A percentile compares a stretch with the other conserved stretches of the same genome.
Conservation (phyloP, 2,329 filamentous ascomycete species). For the Epichloe amarillans region DNA sequence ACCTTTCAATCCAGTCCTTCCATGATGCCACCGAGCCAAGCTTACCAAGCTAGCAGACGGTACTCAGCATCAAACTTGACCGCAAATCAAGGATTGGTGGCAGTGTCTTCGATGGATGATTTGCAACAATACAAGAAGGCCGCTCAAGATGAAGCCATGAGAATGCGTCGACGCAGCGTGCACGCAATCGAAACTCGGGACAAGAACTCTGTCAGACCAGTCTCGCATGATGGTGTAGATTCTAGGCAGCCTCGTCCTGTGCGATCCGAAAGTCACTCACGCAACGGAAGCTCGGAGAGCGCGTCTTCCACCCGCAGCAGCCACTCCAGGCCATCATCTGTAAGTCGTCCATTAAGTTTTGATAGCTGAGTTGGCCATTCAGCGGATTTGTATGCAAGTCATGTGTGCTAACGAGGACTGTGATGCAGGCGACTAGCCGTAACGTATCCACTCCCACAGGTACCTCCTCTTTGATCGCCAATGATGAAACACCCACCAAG, state of each 20-base stretch:
- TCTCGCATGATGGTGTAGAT: constrained; percentile 11
- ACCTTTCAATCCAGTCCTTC: constrained; percentile 20
- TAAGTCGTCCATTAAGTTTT: constrained; percentile 31
- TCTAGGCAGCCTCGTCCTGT: constrained; percentile 26
- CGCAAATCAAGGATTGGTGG: constrained; percentile 26
- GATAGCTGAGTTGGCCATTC: constrained; percentile 24
- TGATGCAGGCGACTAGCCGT: constrained; percentile 46
- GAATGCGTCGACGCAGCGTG: constrained; percentile 72
- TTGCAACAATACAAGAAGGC: constrained; percentile 46
- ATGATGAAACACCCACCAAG: constrained; percentile 33
- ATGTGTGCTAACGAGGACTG: constrained; percentile 34
- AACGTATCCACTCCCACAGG: constrained; percentile 37
- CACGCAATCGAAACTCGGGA: constrained; percentile 41
- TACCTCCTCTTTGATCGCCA: constrained; percentile 36
- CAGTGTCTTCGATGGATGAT: constrained; percentile 52
- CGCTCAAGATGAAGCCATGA: constrained; percentile 54
- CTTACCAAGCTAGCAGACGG: constrained; percentile 11
- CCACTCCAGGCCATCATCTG: constrained; percentile 49
- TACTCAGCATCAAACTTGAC: constrained; percentile 31
- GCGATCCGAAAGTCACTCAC: constrained; percentile 19
- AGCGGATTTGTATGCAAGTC: constrained; percentile 19
- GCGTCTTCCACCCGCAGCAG: constrained; percentile 43
- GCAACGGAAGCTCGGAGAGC: constrained; percentile 53
- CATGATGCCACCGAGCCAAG: constrained; percentile 12
- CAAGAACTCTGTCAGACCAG: constrained; percentile 7